Evolutionary conservation across 2,329 filamentous ascomycete genomes (phyloP), one percentile per base, ranked within the genome.

Genomic region (Lecanicillium sp.): DNA sequence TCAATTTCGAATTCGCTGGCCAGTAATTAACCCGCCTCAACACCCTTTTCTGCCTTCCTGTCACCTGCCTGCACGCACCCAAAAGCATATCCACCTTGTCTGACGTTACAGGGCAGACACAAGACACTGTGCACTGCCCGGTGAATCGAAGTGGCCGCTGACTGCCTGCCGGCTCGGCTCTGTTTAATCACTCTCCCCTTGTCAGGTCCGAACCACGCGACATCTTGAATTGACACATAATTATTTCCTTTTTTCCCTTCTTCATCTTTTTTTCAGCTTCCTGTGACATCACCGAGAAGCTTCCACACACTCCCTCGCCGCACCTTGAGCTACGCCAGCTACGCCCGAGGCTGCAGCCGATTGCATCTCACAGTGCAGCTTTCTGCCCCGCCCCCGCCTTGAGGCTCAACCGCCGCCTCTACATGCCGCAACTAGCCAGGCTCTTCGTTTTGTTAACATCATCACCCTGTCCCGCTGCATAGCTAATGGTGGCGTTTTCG

Each of bases 321-420:
- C n/a, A n/a, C n/a, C n/a, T n/a, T n/a, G n/a, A n/a, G n/a, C n/a
- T n/a, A n/a, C n/a, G n/a, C n/a, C n/a, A n/a, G n/a, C n/a, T n/a
- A n/a, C n/a, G n/a, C n/a, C n/a, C n/a, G n/a, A n/a, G n/a, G n/a
- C n/a, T n/a, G n/a, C n/a, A n/a, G n/a, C 10, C 15, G 11, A 19
- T 19, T 36, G 42, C 29, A 32, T 7, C 9, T 43, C 27, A 24
- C 11, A 26, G 30, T 23, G 7, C 32, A 36, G 30, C 21, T 24
- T 32, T 30, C 19, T 46, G 36, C 44, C 44, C 44, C 44, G 44
- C 44, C 35, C 44, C 44, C 44, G 44, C 44, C 44, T 39, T 46
- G 44, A n/a, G n/a, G n/a, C 33, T 19, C 12, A 30, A 35, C 17
- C n/a, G n/a, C 35, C n/a, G n/a, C n/a, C n/a, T 39, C 39, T 20